Conservation (phyloP, 768 basidiomycete genomes). For the Calocera viscosa region DNA sequence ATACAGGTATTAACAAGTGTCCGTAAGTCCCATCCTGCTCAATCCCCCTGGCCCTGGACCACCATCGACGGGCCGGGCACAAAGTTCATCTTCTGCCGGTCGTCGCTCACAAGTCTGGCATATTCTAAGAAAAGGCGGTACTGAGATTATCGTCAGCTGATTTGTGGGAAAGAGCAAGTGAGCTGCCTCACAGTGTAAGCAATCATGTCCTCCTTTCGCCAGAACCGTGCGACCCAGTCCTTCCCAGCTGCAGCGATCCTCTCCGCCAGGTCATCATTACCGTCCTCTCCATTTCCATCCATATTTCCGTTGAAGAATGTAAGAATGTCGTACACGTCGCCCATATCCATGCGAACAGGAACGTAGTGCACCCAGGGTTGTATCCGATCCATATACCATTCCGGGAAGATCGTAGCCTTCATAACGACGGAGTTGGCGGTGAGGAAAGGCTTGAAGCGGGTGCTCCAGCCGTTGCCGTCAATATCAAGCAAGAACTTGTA, state of each 20-base stretch:
- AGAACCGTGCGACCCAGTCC: conserved; percentile 27
- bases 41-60: neutral
- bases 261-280: conserved; percentile 28
- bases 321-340: conserved; percentile 26
- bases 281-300: conserved; percentile 18
- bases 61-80: neutral
- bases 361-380: conserved; percentile 20
- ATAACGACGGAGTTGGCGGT: conserved; percentile 19
- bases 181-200: conserved; percentile 25
- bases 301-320: conserved; percentile 22
- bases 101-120: conserved; percentile 20
- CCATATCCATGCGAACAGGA: conserved; percentile 28
- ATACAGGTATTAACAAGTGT: no score
- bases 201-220: conserved; percentile 28
- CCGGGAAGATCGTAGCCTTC: conserved; percentile 26
- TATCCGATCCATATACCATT: conserved; percentile 4
- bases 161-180: conserved; percentile 4
- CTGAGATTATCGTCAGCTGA: neutral
- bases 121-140: conserved; percentile 24
- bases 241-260: conserved; percentile 27
- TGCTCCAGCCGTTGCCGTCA: conserved; percentile 19
- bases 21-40: neutral
- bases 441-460: conserved; percentile 18
- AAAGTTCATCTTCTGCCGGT: conserved; percentile 13
- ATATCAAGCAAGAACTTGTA: conserved; percentile 19